Conservation (phyloP, 148 eudicot genomes). For the Polygonum aviculare region DNA sequence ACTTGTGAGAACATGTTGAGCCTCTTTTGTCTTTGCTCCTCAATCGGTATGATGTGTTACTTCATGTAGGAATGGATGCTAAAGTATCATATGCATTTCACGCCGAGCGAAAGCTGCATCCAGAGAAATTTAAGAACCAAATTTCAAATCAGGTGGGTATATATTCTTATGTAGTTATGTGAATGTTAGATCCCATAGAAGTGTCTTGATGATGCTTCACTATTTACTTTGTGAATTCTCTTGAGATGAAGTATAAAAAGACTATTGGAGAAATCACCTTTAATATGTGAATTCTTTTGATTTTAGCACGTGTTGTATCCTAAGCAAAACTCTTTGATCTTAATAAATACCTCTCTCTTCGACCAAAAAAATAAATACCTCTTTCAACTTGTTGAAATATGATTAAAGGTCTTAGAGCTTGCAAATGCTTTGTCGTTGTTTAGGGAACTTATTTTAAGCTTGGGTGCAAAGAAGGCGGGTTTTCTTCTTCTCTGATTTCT, state of each 20-base stretch:
- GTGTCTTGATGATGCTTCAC: neutral
- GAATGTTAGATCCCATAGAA: neutral
- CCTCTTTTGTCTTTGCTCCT: neutral
- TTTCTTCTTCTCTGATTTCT: conserved; percentile 34
- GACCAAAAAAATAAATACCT: neutral
- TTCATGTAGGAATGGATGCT: conserved; percentile 49
- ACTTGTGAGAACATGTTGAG: too few relatives aligned
- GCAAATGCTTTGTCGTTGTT: neutral
- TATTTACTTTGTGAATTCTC: neutral
- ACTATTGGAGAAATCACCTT: too few relatives aligned
- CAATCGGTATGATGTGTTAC: neutral
- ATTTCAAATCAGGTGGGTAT: conserved; percentile 35
- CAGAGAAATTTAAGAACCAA: conserved; percentile 50
- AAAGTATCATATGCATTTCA: conserved; percentile 58
- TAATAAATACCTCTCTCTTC: neutral
- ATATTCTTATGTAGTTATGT: neutral
- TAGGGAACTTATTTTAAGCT: conserved; percentile 43
- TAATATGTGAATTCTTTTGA: neutral
- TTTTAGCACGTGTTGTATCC: neutral
- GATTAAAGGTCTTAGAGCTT: neutral
- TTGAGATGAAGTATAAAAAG: too few relatives aligned
- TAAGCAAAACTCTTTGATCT: neutral
- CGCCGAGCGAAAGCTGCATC: conserved; percentile 24
- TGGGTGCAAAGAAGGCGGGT: conserved; percentile 45
- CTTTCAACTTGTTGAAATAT: neutral